Evolutionary conservation across 2,329 filamentous ascomycete genomes (phyloP), one percentile per base, ranked within the genome.

Genomic region (Pezicula radicicola): DNA sequence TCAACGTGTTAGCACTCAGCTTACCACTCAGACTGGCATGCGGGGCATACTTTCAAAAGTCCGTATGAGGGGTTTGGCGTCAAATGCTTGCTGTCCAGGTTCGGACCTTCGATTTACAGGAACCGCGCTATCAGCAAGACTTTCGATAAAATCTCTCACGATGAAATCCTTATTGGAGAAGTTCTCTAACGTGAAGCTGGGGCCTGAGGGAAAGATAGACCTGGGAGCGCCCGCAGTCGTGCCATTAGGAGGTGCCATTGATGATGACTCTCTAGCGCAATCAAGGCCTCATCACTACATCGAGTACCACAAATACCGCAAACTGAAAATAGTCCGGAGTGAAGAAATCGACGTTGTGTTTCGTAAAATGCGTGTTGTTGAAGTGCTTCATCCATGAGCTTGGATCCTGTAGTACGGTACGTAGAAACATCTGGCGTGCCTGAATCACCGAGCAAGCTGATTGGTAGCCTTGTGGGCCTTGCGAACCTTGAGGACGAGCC

Each of bases 81-180:
- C 94, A 73, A 99, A 99, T 4, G 78, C 73, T 55, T 79, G 78
- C 66, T 76, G 78, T 55, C 75, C 76, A 57, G 81, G 79, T 7
- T 82, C 85, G 13, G 92, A 97, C 54, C 89, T 87, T 49, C 94
- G 89, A 65, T 86, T 89, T 19, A 80, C 77, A n/a, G 89, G 86
- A 35, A 91, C 81, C 19, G 91, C 89, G 61, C 79, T 88, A 57
- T 97, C 92, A 47, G 93, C 94, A 52, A 99, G 84, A 48, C 87
- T 84, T 69, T 99, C 95, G 63, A 99, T 87, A 68, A 99, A 99
- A 74, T 99, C 94, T 66, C 96, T 91, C 60, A 97, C 93, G 57
- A 97, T 97, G 66, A 97, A 99, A 73, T 97, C 94, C 64, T 89
- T 89, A 68, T 79, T 89, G 52, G 89, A 89, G 71, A 92, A 91